phyloP scores from a whole-genome alignment of 164 flowering plant species.

The Saururus chinensis region DNA sequence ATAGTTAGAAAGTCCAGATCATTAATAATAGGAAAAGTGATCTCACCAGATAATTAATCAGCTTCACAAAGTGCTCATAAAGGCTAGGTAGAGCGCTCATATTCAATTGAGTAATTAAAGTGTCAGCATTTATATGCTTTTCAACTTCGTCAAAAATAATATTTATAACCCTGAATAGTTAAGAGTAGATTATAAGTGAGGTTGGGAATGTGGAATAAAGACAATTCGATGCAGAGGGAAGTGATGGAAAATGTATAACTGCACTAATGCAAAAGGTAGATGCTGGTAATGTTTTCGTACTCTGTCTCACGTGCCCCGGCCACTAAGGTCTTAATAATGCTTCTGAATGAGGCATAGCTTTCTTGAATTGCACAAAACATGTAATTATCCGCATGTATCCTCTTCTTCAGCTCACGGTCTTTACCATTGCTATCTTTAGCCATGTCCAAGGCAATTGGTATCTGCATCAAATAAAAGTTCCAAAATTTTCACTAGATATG shows the following conservation, averaged over 20 bases:
- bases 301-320: constrained; percentile 58
- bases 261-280: background rate
- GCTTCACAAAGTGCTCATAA: constrained; percentile 64
- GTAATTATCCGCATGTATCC: constrained; percentile 55
- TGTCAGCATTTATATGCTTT: constrained; percentile 35
- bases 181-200: background rate
- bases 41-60: constrained; percentile 56
- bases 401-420: constrained; percentile 70
- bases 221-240: too few species aligned
- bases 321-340: constrained; percentile 52
- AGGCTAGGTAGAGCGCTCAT: constrained; percentile 80
- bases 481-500: background rate
- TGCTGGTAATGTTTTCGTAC: constrained; percentile 14
- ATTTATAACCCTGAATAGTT: constrained; percentile 51
- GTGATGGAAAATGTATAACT: background rate
- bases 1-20: too few species aligned
- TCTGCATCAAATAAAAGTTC: constrained; percentile 27
- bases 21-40: background rate
- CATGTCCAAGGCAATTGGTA: constrained; percentile 96
- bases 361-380: constrained; percentile 88
- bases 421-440: constrained; percentile 93
- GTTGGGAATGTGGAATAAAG: background rate
- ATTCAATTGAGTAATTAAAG: constrained; percentile 43
- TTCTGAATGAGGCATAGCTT: constrained; percentile 78
- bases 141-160: constrained; percentile 60